Percentiles rank a stretch among this genome's conserved stretches.
Conservation (phyloP, 768 basidiomycete genomes). For the Hericium erinaceus region DNA sequence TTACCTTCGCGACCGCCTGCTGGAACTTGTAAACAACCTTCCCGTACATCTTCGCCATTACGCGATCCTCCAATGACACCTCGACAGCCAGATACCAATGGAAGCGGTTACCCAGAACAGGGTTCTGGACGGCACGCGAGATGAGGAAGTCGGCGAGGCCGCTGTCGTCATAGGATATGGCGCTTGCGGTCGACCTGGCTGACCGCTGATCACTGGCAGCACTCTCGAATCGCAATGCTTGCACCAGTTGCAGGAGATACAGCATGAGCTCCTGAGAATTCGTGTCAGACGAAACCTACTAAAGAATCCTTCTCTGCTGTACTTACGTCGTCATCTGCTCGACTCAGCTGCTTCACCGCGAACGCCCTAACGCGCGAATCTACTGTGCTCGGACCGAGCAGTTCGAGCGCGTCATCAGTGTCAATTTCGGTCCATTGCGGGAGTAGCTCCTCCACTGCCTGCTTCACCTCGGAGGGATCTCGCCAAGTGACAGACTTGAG, state of each 20-base stretch:
- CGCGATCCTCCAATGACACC: conserved; percentile 67
- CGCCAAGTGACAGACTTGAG: conserved; percentile 97
- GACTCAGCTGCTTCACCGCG: conserved; percentile 82
- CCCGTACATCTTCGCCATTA: conserved; percentile 15
- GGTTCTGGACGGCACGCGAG: conserved; percentile 71
- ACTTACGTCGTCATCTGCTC: conserved; percentile 90
- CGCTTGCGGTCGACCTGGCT: conserved; percentile 61
- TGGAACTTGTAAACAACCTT: conserved; percentile 81
- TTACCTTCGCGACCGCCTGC: conserved; percentile 78
- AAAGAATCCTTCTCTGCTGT: neutral
- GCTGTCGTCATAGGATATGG: conserved; percentile 82
- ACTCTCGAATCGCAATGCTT: conserved; percentile 95
- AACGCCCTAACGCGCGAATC: conserved; percentile 91
- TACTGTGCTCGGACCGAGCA: conserved; percentile 83
- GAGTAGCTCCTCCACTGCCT: conserved; percentile 91
- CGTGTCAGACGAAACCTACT: neutral
- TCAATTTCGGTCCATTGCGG: conserved; percentile 98
- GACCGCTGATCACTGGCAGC: conserved; percentile 68
- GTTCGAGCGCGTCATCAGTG: conserved; percentile 91
- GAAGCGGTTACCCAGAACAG: conserved; percentile 80
- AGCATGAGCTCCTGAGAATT: conserved; percentile 70
- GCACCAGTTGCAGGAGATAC: conserved; percentile 92
- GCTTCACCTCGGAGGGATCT: conserved; percentile 92
- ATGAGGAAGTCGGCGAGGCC: conserved; percentile 92
- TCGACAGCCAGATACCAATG: conserved; percentile 99